Conservation (phyloP, 371 early-diverging fungal genomes). For the Massospora cicadina region DNA sequence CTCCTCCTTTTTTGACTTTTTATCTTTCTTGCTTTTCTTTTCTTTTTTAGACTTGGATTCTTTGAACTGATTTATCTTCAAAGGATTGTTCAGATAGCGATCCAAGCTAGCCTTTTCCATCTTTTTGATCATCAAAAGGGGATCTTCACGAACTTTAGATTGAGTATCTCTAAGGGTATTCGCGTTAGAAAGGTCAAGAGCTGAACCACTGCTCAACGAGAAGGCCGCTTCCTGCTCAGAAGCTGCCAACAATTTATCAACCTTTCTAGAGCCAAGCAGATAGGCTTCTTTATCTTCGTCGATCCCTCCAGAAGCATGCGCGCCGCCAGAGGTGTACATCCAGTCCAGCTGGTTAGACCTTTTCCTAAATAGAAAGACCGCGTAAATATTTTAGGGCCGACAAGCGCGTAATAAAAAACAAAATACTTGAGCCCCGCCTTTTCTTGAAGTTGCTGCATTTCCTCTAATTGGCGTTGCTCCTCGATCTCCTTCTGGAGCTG, state of each 20-base stretch:
- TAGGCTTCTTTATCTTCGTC: slow-evolving; percentile 68
- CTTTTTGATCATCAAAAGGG: slow-evolving; percentile 66
- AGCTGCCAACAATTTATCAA: slow-evolving; percentile 46
- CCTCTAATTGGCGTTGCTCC: slow-evolving; percentile 76
- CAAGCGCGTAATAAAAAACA: too few species aligned
- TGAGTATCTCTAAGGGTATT: slow-evolving; percentile 63
- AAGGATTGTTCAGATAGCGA: slow-evolving; percentile 54
- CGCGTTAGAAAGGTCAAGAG: slow-evolving; percentile 35
- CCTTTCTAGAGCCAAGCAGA: slow-evolving; percentile 71
- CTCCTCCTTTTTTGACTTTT: slow-evolving; percentile 20
- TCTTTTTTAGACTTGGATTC: slow-evolving; percentile 23
- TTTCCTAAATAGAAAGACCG: slow-evolving; percentile 26
- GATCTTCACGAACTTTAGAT: slow-evolving; percentile 82
- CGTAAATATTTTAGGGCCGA: too few species aligned
- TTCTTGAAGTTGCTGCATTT: slow-evolving; percentile 66
- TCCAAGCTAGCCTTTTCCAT: slow-evolving; percentile 68
- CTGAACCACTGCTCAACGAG: background rate
- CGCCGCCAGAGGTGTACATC: slow-evolving; percentile 73
- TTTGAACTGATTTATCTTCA: slow-evolving; percentile 38
- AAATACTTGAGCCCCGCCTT: slow-evolving; percentile 41
- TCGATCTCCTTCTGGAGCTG: slow-evolving; percentile 80
- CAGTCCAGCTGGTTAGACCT: slow-evolving; percentile 69
- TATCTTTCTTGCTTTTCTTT: slow-evolving; percentile 25
- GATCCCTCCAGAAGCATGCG: slow-evolving; percentile 24
- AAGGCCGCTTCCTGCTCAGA: slow-evolving; percentile 21